Conservation (phyloP, 768 basidiomycete species). For the Suillus fuscotomentosus region DNA sequence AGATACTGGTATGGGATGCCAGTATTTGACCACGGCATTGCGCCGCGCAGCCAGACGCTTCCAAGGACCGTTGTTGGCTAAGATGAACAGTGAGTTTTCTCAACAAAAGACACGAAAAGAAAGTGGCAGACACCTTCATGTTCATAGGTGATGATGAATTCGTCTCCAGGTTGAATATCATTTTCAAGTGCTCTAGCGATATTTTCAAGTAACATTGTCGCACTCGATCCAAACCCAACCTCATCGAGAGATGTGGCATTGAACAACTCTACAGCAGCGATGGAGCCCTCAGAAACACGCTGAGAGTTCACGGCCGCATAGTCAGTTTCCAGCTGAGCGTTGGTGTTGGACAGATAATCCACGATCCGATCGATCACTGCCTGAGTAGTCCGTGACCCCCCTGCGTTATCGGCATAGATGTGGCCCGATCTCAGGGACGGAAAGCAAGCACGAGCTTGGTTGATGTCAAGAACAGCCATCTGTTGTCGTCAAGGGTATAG, state of each 20-base stretch:
- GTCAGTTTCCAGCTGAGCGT: slow-evolving; percentile 70
- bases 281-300: slow-evolving; percentile 48
- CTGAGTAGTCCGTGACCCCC: slow-evolving; percentile 63
- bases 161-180: slow-evolving; percentile 57
- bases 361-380: slow-evolving; percentile 56
- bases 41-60: slow-evolving; percentile 67
- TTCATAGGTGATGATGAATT: slow-evolving; percentile 76
- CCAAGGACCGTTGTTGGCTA: slow-evolving; percentile 78
- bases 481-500: background rate
- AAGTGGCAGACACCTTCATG: slow-evolving; percentile 59
- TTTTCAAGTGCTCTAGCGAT: slow-evolving; percentile 59
- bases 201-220: slow-evolving; percentile 70
- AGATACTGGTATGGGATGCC: slow-evolving; percentile 49
- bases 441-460: slow-evolving; percentile 57
- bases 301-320: slow-evolving; percentile 60
- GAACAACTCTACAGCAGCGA: slow-evolving; percentile 56
- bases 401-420: slow-evolving; percentile 76
- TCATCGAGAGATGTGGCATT: slow-evolving; percentile 61
- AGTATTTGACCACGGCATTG: slow-evolving; percentile 55
- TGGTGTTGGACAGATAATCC: slow-evolving; percentile 70
- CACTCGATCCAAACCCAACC: slow-evolving; percentile 64
- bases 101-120: background rate
- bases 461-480: slow-evolving; percentile 41
- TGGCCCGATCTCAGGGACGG: slow-evolving; percentile 58
- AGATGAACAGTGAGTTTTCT: background rate